These are phyloP conservation scores for Apiospora arundinis DNA, from an alignment of 2,329 filamentous ascomycete species.

Conservation along the genomic window DNA sequence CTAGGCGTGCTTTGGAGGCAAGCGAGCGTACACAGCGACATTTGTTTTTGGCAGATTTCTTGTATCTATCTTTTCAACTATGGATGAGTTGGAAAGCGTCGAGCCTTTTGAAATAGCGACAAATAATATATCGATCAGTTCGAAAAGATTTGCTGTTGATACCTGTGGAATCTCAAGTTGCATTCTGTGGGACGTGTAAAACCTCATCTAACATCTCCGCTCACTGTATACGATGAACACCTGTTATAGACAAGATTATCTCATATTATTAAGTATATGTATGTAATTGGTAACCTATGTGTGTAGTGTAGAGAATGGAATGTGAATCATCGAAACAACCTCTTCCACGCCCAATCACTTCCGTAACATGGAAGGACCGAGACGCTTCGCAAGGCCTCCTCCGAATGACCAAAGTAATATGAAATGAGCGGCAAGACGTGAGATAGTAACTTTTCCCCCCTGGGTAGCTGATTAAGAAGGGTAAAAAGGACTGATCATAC, in stretches of 20 bases:
- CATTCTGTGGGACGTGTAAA: no score
- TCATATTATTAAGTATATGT: neutral
- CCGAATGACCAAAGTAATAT: neutral
- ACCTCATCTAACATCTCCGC: neutral
- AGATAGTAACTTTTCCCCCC: neutral
- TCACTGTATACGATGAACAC: neutral
- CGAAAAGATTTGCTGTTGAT: neutral
- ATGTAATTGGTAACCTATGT: neutral
- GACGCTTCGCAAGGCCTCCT: neutral
- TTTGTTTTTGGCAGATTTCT: neutral
- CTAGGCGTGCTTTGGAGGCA: neutral
- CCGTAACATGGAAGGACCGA: neutral
- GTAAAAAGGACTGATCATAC: neutral
- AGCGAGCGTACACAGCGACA: neutral
- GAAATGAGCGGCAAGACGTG: neutral
- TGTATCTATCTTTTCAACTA: neutral
- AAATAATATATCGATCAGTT: no score
- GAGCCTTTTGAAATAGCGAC: neutral
- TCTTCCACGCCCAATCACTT: neutral
- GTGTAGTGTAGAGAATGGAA: neutral
- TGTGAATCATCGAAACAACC: neutral
- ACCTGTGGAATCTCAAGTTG: neutral
- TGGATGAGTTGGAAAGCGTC: neutral
- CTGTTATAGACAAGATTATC: neutral
- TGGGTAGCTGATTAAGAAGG: neutral